Evolutionary conservation across 2,329 filamentous ascomycete genomes (phyloP).

Genomic region (Ophiostoma novo-ulmi): DNA sequence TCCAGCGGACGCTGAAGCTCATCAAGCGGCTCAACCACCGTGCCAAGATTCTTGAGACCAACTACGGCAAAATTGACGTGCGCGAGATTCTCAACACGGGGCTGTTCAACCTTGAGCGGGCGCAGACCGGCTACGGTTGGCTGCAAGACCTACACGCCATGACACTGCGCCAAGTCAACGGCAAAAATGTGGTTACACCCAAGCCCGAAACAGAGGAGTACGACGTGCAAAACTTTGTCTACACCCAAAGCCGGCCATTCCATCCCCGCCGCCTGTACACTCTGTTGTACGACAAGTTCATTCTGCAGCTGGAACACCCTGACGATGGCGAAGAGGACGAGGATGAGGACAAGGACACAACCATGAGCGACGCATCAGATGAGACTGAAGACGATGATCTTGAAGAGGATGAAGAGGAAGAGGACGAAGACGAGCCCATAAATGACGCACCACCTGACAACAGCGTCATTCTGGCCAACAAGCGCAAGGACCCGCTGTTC

Average conservation of each 20-base stretch:
- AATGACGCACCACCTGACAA: constrained; percentile 39
- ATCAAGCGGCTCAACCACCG: constrained; percentile 60
- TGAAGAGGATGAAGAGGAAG: neutral
- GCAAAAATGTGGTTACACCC: constrained; percentile 52
- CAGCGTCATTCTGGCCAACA: constrained; percentile 49
- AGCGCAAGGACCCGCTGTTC: constrained; percentile 50
- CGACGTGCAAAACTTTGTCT: constrained; percentile 66
- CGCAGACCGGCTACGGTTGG: constrained; percentile 63
- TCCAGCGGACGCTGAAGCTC: constrained; percentile 43
- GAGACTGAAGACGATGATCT: neutral
- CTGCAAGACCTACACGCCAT: constrained; percentile 64
- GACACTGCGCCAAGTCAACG: constrained; percentile 50
- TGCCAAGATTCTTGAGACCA: constrained; percentile 59
- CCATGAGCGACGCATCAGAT: neutral
- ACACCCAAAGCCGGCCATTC: constrained; percentile 54
- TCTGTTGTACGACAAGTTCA: constrained; percentile 46
- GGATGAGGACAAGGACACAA: neutral
- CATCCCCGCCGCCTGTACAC: constrained; percentile 45
- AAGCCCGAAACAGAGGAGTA: constrained; percentile 71
- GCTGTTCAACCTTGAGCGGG: constrained; percentile 59
- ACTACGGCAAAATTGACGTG: constrained; percentile 55
- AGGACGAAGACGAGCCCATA: constrained; percentile 30
- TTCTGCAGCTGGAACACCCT: constrained; percentile 44
- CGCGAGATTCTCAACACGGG: constrained; percentile 60
- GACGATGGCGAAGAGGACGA: constrained; percentile 33